Evolutionary conservation across 495 filamentous ascomycete species (phyloP).

Genomic region (Neurospora cerealis): DNA sequence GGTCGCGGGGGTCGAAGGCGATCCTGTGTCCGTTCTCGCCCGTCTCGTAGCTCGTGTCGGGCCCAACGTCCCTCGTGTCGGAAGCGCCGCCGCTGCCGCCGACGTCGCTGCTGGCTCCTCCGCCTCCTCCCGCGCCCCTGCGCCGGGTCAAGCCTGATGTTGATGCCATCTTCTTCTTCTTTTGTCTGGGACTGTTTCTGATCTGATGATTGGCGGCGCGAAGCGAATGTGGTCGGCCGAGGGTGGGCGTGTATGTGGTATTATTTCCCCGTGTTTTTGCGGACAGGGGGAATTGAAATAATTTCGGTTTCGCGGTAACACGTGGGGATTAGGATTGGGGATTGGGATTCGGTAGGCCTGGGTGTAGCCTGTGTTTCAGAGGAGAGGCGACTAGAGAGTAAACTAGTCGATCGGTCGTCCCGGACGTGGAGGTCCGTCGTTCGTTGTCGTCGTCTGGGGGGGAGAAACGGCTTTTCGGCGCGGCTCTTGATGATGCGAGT

Average conservation of each 20-base stretch:
- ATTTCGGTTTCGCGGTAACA: not conserved
- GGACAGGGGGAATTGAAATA: not conserved
- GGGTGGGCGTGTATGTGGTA: not conserved
- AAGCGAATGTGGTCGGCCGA: not conserved
- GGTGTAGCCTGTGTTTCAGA: not conserved
- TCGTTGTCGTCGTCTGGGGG: not conserved
- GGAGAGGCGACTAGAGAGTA: not conserved
- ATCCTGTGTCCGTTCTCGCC: constrained; percentile 98
- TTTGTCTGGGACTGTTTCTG: not conserved
- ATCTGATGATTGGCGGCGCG: not conserved
- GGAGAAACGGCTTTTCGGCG: not conserved
- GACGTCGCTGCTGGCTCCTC: constrained; percentile 16
- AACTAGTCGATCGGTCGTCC: not conserved
- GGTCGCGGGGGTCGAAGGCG: constrained; percentile 92
- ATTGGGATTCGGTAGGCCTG: not conserved
- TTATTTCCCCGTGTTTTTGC: not conserved
- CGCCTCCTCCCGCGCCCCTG: constrained; percentile 19
- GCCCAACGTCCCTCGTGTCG: constrained; percentile 48
- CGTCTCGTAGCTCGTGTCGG: constrained; percentile 87
- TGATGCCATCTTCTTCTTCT: not conserved
- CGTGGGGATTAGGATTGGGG: not conserved
- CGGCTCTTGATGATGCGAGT: not conserved
- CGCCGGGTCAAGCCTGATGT: constrained; percentile 29
- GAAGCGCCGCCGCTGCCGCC: constrained; percentile 23
- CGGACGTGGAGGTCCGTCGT: not conserved